phyloP scores from a whole-genome alignment of 2,329 filamentous ascomycete species.

The Colletotrichum siamense region DNA sequence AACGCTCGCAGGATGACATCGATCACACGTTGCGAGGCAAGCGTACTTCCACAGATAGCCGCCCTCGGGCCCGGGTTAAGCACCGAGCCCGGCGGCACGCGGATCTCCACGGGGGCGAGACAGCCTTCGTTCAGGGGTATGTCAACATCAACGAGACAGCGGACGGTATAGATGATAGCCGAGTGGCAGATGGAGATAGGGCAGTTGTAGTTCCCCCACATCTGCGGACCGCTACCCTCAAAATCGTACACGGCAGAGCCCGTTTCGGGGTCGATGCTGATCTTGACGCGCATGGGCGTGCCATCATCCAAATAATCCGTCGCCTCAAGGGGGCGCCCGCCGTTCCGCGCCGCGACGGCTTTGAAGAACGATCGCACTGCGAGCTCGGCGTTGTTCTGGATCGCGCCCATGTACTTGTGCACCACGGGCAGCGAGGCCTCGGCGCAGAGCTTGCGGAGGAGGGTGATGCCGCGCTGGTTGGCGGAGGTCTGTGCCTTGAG shows the following conservation, averaged over 20 bases:
- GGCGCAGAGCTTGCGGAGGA: slow-evolving; percentile 37
- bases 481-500: slow-evolving; percentile 49
- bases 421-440: slow-evolving; percentile 37
- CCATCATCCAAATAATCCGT: slow-evolving; percentile 43
- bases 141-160: slow-evolving; percentile 37
- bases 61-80: slow-evolving; percentile 36
- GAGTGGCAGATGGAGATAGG: slow-evolving; percentile 42
- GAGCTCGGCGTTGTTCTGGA: slow-evolving; percentile 45
- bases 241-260: slow-evolving; percentile 43
- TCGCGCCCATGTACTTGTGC: slow-evolving; percentile 44
- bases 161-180: slow-evolving; percentile 43
- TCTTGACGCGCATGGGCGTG: slow-evolving; percentile 35
- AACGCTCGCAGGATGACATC: slow-evolving; percentile 38
- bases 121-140: slow-evolving; percentile 46
- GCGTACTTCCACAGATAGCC: slow-evolving; percentile 65
- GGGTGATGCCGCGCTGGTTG: slow-evolving; percentile 43
- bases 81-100: slow-evolving; percentile 35
- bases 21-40: slow-evolving; percentile 37
- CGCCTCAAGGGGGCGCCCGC: slow-evolving; percentile 19
- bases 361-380: slow-evolving; percentile 36
- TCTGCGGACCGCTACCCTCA: slow-evolving; percentile 37
- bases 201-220: slow-evolving; percentile 39
- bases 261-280: slow-evolving; percentile 33
- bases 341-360: slow-evolving; percentile 19
- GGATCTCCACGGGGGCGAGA: slow-evolving; percentile 36